Evolutionary conservation across 2,329 filamentous ascomycete genomes (phyloP).

Genomic region (Penicillium janthinellum): DNA sequence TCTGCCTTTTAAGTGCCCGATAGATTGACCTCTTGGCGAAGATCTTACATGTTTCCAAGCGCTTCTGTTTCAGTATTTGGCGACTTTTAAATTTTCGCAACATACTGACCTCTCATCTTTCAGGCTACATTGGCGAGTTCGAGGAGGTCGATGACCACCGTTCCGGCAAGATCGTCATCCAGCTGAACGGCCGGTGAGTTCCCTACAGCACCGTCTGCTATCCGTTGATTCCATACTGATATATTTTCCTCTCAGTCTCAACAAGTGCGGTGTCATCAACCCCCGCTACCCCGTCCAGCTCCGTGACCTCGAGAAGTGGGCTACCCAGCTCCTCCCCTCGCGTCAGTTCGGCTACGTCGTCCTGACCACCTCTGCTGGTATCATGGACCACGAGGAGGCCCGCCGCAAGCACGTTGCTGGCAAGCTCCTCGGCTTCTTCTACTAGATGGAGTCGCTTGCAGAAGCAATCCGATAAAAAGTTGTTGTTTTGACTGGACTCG

Average conservation of each 20-base stretch:
- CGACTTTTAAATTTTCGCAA: slow-evolving; percentile 94
- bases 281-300: slow-evolving; percentile 99
- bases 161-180: slow-evolving; percentile 99
- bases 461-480: slow-evolving; percentile 33
- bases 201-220: neutral
- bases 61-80: slow-evolving; percentile 65
- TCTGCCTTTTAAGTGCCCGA: slow-evolving; percentile 99
- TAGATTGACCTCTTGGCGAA: slow-evolving; percentile 77
- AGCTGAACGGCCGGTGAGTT: slow-evolving; percentile 86
- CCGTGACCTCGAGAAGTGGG: slow-evolving; percentile 98
- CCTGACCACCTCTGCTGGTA: slow-evolving; percentile 97
- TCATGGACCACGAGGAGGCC: slow-evolving; percentile 99
- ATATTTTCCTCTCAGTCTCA: slow-evolving; percentile 58
- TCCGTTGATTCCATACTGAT: slow-evolving; percentile 18
- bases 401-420: slow-evolving; percentile 98
- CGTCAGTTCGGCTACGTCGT: slow-evolving; percentile 99
- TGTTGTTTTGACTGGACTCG: slow-evolving; percentile 30
- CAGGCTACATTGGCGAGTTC: slow-evolving; percentile 99
- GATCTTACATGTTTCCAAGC: slow-evolving; percentile 95
- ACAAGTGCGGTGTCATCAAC: slow-evolving; percentile 99
- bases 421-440: slow-evolving; percentile 99
- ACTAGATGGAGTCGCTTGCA: slow-evolving; percentile 60
- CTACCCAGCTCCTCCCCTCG: slow-evolving; percentile 96
- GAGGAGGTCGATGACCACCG: slow-evolving; percentile 99
- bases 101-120: slow-evolving; percentile 62